Evolutionary conservation across 1,284 basidiomycete genomes (phyloP), one percentile per base, ranked within the genome.

Genomic region (Ustilago hordei): DNA sequence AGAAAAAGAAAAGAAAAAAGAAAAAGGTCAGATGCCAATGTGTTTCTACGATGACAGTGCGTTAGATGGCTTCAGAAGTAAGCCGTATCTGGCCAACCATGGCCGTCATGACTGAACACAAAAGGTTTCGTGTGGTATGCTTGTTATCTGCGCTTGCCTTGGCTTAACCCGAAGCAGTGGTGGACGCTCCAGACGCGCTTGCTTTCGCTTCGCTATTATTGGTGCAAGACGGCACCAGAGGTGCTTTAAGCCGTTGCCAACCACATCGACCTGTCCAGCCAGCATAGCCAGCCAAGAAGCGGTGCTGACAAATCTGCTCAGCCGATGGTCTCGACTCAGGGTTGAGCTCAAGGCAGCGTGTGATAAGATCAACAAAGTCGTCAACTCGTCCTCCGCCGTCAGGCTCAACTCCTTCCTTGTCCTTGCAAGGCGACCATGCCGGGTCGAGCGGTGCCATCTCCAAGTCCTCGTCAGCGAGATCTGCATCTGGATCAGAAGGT

Each of bases 381-480:
- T 90, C 91, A 23, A 95, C 88, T 4, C 90, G 89, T n/a, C 93
- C 92, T 31, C 93, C 93, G 3, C 92, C 92, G 81, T 94, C 93
- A 3, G 71, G 60, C 59, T 72, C 69, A 8, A 69, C 48, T 4
- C 72, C 67, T 38, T 71, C 77, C 39, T 69, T 69, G 34, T 65
- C 64, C 68, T 67, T 68, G 69, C 61, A 38, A 7, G 52, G 57
- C 19, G 64, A 67, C 65, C 68, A 75, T 17, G 69, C 70, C 13
- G 70, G 66, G 17, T 78, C 72, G 8, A 75, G 58, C 23, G 76
- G 64, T 5, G 50, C 43, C 55, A 69, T 35, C 19, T 72, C 63
- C 13, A 67, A 17, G 19, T 69, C 66, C 19, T 65, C 31, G 45
- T 70, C 60, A 36, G 34, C 19, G 7, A 55, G 56, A 19, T 52